These are phyloP conservation scores for Debaryomyces subglobosus DNA, from an alignment of 1,139 yeast species.

Conservation along the genomic window DNA sequence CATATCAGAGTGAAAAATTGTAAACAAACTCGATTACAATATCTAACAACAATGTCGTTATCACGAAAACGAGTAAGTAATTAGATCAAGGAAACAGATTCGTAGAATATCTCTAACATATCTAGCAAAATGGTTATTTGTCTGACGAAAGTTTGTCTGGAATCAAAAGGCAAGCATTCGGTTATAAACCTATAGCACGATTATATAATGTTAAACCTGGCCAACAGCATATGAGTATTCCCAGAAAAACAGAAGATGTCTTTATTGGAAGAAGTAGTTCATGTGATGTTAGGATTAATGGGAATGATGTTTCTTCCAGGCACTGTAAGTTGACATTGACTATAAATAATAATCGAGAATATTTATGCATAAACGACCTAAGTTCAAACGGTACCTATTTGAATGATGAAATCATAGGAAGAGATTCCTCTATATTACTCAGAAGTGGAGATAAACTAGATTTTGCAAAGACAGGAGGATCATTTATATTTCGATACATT, in stretches of 20 bases:
- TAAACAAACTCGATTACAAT: conserved; percentile 5
- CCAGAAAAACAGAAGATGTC: conserved; percentile 37
- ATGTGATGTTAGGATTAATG: conserved; percentile 59
- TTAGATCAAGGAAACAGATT: background rate
- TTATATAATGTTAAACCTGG: conserved; percentile 36
- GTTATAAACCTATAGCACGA: conserved; percentile 29
- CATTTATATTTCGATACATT: conserved; percentile 57
- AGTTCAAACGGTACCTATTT: conserved; percentile 72
- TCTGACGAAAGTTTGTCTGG: conserved; percentile 11
- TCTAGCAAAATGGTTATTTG: conserved; percentile 7
- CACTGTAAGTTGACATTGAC: conserved; percentile 59
- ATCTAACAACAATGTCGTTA: conserved; percentile 31
- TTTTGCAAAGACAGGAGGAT: conserved; percentile 62
- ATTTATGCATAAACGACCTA: conserved; percentile 55
- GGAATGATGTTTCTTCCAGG: conserved; percentile 65
- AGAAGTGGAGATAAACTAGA: conserved; percentile 66
- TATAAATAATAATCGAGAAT: conserved; percentile 39
- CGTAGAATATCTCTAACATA: conserved; percentile 1
- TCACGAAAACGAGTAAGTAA: conserved; percentile 44
- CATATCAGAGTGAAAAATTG: conserved; percentile 2
- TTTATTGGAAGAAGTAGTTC: conserved; percentile 63
- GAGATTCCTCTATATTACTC: conserved; percentile 48
- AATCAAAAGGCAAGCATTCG: conserved; percentile 23
- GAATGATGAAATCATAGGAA: conserved; percentile 59
- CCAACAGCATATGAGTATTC: conserved; percentile 36